Evolutionary conservation across 805 yeast species (phyloP).

Genomic region (Komagataella kurtzmanii): DNA sequence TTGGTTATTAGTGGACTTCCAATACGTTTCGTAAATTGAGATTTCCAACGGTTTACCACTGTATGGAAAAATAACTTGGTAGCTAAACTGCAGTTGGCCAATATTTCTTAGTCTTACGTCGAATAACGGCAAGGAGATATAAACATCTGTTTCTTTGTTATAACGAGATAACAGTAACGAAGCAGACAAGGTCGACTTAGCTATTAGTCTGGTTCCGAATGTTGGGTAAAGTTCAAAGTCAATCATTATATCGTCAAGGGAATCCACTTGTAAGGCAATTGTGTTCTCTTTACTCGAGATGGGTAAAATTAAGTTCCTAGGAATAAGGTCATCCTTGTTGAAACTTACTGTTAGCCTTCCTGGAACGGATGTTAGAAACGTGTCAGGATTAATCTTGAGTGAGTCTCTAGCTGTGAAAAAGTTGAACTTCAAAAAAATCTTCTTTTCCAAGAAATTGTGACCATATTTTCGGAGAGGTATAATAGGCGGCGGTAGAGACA

Average conservation of each 20-base stretch:
- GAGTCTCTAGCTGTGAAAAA: conserved; percentile 40
- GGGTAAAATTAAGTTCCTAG: conserved; percentile 76
- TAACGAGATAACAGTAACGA: conserved; percentile 18
- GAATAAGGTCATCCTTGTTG: conserved; percentile 66
- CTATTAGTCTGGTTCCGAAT: conserved; percentile 85
- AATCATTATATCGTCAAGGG: conserved; percentile 57
- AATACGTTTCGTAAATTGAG: conserved; percentile 87
- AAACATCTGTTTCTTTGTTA: conserved; percentile 25
- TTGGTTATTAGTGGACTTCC: conserved; percentile 76
- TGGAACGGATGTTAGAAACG: conserved; percentile 36
- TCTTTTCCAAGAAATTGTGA: conserved; percentile 86
- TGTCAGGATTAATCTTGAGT: conserved; percentile 29
- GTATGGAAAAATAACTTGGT: conserved; percentile 82
- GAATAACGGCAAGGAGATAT: conserved; percentile 53
- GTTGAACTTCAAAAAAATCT: conserved; percentile 67
- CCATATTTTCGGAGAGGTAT: conserved; percentile 90
- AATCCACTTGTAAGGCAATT: conserved; percentile 72
- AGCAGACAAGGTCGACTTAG: conserved; percentile 74
- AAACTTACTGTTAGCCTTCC: conserved; percentile 80
- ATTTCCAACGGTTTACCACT: conserved; percentile 75
- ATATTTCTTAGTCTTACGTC: conserved; percentile 72
- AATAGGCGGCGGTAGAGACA: conserved; percentile 91
- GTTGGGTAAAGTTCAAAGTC: conserved; percentile 90
- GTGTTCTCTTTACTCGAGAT: conserved; percentile 50
- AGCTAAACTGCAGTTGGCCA: conserved; percentile 68